Evolutionary conservation across 257 asterid genomes (phyloP), one percentile per base, ranked within the genome.

Genomic region (Lithospermum erythrorhizon): DNA sequence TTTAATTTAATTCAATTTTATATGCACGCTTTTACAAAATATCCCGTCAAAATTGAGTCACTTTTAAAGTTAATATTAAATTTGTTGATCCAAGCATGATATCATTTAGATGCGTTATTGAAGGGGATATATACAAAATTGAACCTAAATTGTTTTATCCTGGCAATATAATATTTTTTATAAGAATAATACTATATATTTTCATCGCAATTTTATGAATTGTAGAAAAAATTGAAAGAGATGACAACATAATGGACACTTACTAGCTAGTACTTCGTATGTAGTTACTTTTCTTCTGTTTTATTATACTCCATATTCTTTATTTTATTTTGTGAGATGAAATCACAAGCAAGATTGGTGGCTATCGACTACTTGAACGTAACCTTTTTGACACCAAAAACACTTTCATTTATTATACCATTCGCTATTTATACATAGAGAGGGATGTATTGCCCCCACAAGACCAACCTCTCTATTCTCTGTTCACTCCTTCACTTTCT

Each of bases 271-370:
- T 35, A 27, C 32, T 11, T 17, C 5, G 22, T 53, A 53, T 18
- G 32, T 20, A 22, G 1, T 9, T 35, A 35, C 45, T 35, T 35
- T n/a, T 4, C 4, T 20, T 7, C 9, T 6, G 7, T 30, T 22
- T 7, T 19, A 56, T 20, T 20, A 54, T 18, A 22, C 9, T 7
- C 2, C 51, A 52, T 55, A 27, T 27, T 27, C 32, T 27, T 27
- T 27, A 27, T 32, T 55, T 64, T 64, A 53, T 35, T 8, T 35
- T 63, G 54, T 57, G 67, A 82, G 81, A 79, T 72, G 76, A 81
- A 62, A 76, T 72, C 64, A 53, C 57, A 65, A 61, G 73, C 21
- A 72, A 55, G 63, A 67, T 71, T 71, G 76, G 88, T 81, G 86
- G 83, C 77, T 65, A 75, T 67, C 72, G 58, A 68, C 75, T 68